Evolutionary conservation across 345 rosid species (phyloP), one percentile per base, ranked within the genome.

Genomic region (Capsella bursapastoris): DNA sequence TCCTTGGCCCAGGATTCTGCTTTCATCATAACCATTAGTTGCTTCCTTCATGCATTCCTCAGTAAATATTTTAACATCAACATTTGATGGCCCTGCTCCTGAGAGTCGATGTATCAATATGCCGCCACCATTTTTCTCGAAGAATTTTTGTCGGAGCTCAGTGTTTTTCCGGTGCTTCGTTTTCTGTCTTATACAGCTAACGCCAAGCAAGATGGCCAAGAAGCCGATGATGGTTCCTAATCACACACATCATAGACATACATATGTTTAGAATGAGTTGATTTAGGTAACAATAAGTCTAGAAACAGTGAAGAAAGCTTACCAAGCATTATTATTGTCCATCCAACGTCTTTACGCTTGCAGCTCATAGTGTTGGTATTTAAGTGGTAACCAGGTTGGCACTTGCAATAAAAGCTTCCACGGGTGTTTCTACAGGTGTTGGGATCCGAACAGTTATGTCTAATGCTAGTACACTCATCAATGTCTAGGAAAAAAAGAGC

Each of bases 361-460:
- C 76, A 51, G 8, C 50, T 55, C 16, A 1, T 41, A 44, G 2
- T 48, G 27, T n/a, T 47, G 3, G 18, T 3, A 65, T 65, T 6
- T 65, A 16, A 16, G 31, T 2, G 11, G 45, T 32, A 49, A 65
- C 45, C 57, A 28, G 70, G 18, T 3, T 3, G 57, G 3, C 87
- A 85, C 0, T 4, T 5, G 48, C 90, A 87, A 0, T 13, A 10
- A 16, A 63, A 81, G 64, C 13, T 18, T 88, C 86, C 0, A 0
- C 10, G 25, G 1, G 0, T 6, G 14, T 77, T 71, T 18, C 2
- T 4, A 18, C 76, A 72, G 12, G 35, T 38, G 4, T 29, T 31
- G 8, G 51, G n/a, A 15, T 34, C 38, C 8, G 12, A 25, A 69
- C 70, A 64, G 14, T 72, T 37, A 53, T 72, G 59, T 8, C 7